Percentiles rank a stretch among this genome's conserved stretches.
Conservation (phyloP, 176 grass and related monocot genomes). For the Olyra latifolia region DNA sequence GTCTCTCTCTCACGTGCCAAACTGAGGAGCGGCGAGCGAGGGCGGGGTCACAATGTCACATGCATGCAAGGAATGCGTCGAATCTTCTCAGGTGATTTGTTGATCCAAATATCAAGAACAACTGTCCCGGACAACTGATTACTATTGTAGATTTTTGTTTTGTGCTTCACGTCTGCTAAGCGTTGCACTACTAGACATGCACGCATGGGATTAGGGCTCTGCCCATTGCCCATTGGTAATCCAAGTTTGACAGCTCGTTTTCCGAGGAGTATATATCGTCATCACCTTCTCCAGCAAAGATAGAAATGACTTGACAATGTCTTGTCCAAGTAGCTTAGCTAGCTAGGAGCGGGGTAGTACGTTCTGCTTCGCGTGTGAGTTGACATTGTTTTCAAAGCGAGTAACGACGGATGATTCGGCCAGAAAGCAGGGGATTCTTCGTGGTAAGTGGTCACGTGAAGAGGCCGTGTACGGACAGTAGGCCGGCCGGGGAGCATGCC, state of each 20-base stretch:
- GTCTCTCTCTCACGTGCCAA: conserved; percentile 40
- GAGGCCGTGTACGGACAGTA: conserved; percentile 1
- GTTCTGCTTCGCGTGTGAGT: background rate
- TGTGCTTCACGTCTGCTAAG: background rate
- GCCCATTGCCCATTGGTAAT: conserved; percentile 19
- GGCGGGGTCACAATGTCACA: background rate
- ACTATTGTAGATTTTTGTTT: no score
- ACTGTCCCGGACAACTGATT: background rate
- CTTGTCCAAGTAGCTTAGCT: background rate
- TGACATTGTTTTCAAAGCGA: conserved; percentile 12
- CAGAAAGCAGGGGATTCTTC: conserved; percentile 26
- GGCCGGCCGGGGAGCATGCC: no score
- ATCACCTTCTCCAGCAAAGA: no score
- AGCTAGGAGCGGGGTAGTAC: no score
- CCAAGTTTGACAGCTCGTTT: background rate
- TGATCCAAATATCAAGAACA: conserved; percentile 11
- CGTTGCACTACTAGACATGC: no score
- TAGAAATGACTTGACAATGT: background rate
- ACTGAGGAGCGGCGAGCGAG: background rate
- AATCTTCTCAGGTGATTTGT: conserved; percentile 48
- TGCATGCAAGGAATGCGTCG: conserved; percentile 20
- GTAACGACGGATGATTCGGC: conserved; percentile 6
- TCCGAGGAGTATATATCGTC: background rate
- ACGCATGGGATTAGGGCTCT: background rate
- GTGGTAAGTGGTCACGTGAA: conserved; percentile 38